Base-by-base conservation (phyloP, 305 asterid species). In the Striga hermonthica region DNA sequence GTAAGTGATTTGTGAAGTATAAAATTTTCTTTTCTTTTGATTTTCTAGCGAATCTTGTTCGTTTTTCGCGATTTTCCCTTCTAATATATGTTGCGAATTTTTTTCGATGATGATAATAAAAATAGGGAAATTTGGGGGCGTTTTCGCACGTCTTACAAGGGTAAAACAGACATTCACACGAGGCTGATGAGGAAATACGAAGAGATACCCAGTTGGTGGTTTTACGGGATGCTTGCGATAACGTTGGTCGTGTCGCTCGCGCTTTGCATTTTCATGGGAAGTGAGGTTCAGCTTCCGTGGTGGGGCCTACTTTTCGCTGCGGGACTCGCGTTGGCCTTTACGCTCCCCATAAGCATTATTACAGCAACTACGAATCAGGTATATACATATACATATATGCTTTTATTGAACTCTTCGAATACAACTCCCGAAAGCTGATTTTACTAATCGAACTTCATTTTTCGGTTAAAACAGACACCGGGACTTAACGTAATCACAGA, bases 401-500 rank as follows among this genome's bases (percentile, higher is more conserved):
- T 41, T 41, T 22, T 22, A 22, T 22, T 22, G 31, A 22, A 22
- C 31, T 22, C 31, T 22, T 22, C 31, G 31, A 22, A 22, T 0
- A 22, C 31, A 22, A 22, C 31, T 22, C 31, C 2, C 1, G 31
- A 22, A 22, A 22, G 31, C 31, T 22, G 31, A 22, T 22, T 22
- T 22, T 22, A 22, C 2, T 22, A 22, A 22, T 22, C 31, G 31
- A 22, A 22, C 31, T 22, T 22, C 31, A 22, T 22, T 22, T 22
- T 22, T 22, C 2, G 31, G 31, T 22, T 22, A 22, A 22, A 22
- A 22, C 76, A 89, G 95, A 78, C 90, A 16, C 95, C 96, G 0
- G 95, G 96, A 1, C 77, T 90, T 9, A 90, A 88, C 67, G 80
- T 90, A 37, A 82, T 90, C 70, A 86, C 96, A 0, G 93, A 88